A percentile compares a stretch with the other conserved stretches of the same genome.
These are phyloP conservation scores for Cylindricascospora bacillispora DNA, from an alignment of 1,139 yeast species.

Conservation along the genomic window DNA sequence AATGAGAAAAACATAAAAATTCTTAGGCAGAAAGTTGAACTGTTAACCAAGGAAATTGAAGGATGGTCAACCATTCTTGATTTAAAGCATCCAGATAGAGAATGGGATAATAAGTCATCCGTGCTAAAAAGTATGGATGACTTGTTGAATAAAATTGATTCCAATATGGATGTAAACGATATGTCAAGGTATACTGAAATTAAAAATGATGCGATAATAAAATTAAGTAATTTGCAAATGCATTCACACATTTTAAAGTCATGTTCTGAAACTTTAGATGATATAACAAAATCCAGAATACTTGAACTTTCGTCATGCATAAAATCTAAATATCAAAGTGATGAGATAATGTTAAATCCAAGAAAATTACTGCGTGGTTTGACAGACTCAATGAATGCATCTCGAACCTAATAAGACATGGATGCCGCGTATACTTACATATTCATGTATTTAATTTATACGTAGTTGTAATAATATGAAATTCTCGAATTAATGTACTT, in stretches of 20 bases:
- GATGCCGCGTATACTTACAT: too few species aligned
- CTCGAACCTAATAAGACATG: too few species aligned
- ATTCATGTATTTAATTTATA: too few species aligned
- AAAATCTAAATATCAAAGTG: not conserved
- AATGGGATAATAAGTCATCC: slow-evolving; percentile 8
- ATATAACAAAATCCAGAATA: slow-evolving; percentile 3
- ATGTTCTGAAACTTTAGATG: slow-evolving; percentile 5
- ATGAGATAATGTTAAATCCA: not conserved
- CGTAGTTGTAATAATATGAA: too few species aligned
- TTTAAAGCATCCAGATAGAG: slow-evolving; percentile 9
- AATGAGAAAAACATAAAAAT: slow-evolving; percentile 18
- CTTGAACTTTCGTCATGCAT: not conserved
- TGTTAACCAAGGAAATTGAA: slow-evolving; percentile 14
- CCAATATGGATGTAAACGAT: too few species aligned
- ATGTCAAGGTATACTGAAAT: slow-evolving; percentile 4
- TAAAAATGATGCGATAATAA: slow-evolving; percentile 6
- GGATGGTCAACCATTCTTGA: slow-evolving; percentile 20
- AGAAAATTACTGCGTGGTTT: not conserved
- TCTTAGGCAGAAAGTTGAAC: slow-evolving; percentile 14
- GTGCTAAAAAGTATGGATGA: slow-evolving; percentile 1
- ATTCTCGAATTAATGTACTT: too few species aligned
- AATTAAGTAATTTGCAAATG: slow-evolving; percentile 8
- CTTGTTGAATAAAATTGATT: not conserved
- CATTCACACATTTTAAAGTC: slow-evolving; percentile 10
- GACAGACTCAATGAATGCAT: too few species aligned